phyloP scores from a whole-genome alignment of 352 stramenopile species.

The Pythium monospermum region DNA sequence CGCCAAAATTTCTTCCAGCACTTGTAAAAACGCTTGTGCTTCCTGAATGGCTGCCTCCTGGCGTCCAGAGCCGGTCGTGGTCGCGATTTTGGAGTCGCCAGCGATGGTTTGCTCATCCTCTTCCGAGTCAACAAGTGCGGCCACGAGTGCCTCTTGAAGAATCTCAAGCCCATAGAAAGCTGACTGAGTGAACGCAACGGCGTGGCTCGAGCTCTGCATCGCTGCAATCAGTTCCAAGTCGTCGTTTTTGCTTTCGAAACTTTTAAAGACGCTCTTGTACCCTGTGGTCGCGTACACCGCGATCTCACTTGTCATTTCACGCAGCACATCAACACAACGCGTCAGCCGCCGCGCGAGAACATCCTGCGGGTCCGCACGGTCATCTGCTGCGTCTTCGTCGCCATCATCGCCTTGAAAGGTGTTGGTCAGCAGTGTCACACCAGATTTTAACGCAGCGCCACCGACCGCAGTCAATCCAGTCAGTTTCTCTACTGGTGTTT shows the following conservation, averaged over 20 bases:
- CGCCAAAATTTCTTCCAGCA: slow-evolving; percentile 14
- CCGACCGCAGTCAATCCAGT: slow-evolving; percentile 11
- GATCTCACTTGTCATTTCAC: slow-evolving; percentile 4
- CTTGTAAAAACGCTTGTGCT: slow-evolving; percentile 6
- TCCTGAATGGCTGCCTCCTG: not conserved
- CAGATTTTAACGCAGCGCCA: slow-evolving; percentile 2
- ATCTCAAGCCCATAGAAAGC: slow-evolving; percentile 20
- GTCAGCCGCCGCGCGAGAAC: not conserved
- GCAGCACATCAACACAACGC: slow-evolving; percentile 3
- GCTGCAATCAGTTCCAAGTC: slow-evolving; percentile 23
- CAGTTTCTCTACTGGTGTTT: slow-evolving; percentile 8
- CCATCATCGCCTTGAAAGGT: slow-evolving; percentile 1
- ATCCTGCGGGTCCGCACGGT: not conserved
- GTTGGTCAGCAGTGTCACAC: not conserved
- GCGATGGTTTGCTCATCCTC: not conserved
- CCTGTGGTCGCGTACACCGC: slow-evolving; percentile 9
- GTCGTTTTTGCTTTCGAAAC: slow-evolving; percentile 20
- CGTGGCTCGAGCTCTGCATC: slow-evolving; percentile 21
- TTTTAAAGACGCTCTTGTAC: slow-evolving; percentile 19
- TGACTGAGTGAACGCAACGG: slow-evolving; percentile 15
- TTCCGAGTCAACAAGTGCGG: slow-evolving; percentile 6
- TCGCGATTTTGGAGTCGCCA: too few relatives aligned
- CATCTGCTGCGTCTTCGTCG: too few relatives aligned
- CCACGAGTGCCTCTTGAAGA: slow-evolving; percentile 18
- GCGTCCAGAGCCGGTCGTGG: too few relatives aligned